Conservation (phyloP, 2,329 filamentous ascomycete genomes). For the Botryotinia convoluta region DNA sequence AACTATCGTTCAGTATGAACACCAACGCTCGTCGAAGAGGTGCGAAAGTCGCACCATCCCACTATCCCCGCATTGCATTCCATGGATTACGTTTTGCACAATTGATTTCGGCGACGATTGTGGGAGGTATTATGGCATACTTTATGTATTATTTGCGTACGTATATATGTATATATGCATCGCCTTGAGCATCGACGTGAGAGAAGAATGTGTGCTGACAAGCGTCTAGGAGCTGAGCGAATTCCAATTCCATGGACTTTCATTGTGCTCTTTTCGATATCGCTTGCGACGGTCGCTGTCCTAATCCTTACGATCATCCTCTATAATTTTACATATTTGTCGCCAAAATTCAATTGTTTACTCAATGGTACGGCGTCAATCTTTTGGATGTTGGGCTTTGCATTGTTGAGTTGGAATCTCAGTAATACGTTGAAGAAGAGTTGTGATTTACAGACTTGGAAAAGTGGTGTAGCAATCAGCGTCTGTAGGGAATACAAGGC, state of each 20-base stretch:
- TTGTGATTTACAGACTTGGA: conserved; percentile 30
- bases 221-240: conserved; percentile 25
- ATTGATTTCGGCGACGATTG: conserved; percentile 29
- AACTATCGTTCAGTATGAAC: conserved; percentile 1
- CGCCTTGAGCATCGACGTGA: background rate
- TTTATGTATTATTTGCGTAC: conserved; percentile 36
- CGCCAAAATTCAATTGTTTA: conserved; percentile 33
- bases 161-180: conserved; percentile 20
- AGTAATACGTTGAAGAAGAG: conserved; percentile 32
- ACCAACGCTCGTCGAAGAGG: conserved; percentile 13
- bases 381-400: conserved; percentile 33
- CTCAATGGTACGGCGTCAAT: conserved; percentile 30
- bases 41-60: conserved; percentile 30
- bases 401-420: conserved; percentile 32
- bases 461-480: conserved; percentile 27
- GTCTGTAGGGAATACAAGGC: conserved; percentile 37
- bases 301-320: conserved; percentile 33
- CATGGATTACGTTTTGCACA: conserved; percentile 33
- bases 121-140: conserved; percentile 34
- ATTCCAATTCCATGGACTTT: conserved; percentile 36
- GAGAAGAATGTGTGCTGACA: background rate
- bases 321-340: conserved; percentile 36
- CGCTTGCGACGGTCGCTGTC: conserved; percentile 28
- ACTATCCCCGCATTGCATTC: conserved; percentile 34
- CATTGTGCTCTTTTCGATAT: conserved; percentile 32